These are phyloP conservation scores for Chaetoceros muelleri DNA, from an alignment of 108 stramenopile genomes.

Conservation along the genomic window DNA sequence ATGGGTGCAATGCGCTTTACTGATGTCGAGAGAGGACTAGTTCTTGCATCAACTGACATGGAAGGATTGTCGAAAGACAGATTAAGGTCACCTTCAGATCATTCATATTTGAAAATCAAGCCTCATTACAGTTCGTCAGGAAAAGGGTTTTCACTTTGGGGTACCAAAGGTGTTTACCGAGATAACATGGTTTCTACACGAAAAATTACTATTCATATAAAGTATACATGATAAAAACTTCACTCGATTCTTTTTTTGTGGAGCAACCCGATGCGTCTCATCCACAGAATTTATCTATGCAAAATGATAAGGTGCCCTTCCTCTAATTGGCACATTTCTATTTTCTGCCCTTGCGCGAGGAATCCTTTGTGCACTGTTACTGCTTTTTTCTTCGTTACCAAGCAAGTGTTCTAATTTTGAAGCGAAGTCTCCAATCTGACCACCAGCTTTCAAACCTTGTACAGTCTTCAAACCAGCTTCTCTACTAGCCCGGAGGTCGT, in stretches of 20 bases:
- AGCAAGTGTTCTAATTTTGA: background rate
- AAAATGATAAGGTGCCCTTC: too few relatives aligned
- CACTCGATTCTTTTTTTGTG: too few relatives aligned
- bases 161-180: background rate
- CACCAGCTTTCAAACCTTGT: slow-evolving; percentile 13
- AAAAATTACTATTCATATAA: too few relatives aligned
- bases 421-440: background rate
- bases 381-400: too few relatives aligned
- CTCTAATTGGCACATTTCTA: too few relatives aligned
- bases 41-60: slow-evolving; percentile 46
- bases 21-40: slow-evolving; percentile 35
- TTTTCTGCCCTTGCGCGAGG: too few relatives aligned
- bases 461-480: slow-evolving; percentile 73
- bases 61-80: too few relatives aligned
- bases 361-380: too few relatives aligned
- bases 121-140: slow-evolving; percentile 35
- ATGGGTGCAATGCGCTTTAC: slow-evolving; percentile 39
- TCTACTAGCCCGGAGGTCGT: slow-evolving; percentile 50
- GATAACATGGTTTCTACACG: background rate
- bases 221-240: too few relatives aligned
- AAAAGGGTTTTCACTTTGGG: background rate
- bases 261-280: too few relatives aligned
- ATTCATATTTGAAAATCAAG: slow-evolving; percentile 34
- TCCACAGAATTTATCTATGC: too few relatives aligned
- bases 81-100: too few relatives aligned